These are phyloP conservation scores for Sugiyamaella smithiae DNA, from an alignment of 805 yeast species.

Conservation along the genomic window DNA sequence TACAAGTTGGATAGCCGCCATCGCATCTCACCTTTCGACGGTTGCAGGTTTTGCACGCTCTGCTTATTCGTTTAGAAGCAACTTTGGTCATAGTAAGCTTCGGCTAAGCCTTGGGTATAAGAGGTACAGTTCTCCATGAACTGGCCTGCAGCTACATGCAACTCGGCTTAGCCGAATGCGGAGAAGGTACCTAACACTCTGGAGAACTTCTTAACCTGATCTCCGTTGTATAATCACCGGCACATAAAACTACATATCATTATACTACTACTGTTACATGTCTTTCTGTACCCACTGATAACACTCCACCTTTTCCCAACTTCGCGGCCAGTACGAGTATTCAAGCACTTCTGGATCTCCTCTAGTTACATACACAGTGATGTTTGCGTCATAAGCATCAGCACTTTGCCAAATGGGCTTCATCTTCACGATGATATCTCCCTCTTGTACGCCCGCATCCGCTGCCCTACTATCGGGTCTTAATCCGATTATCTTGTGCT, in stretches of 20 bases:
- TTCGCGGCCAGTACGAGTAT: neutral
- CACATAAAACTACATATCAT: too few species aligned
- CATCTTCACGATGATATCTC: neutral
- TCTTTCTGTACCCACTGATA: conserved; percentile 1
- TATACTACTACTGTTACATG: too few species aligned
- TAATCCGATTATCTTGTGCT: neutral
- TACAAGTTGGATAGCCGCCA: conserved; percentile 8
- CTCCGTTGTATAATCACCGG: too few species aligned
- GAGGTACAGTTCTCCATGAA: neutral
- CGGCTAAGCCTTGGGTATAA: conserved; percentile 2
- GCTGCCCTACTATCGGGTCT: neutral
- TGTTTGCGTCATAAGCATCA: neutral
- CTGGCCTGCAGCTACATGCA: neutral
- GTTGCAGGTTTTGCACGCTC: conserved; percentile 8
- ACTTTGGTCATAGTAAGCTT: neutral
- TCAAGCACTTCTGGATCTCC: neutral
- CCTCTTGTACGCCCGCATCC: neutral
- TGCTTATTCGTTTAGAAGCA: conserved; percentile 22
- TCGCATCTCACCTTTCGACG: conserved; percentile 9
- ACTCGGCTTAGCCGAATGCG: conserved; percentile 5
- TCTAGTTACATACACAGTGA: neutral
- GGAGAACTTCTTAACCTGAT: too few species aligned
- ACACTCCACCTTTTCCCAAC: neutral
- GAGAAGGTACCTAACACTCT: too few species aligned
- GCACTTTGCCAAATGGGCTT: neutral